A percentile compares a stretch with the other conserved stretches of the same genome.
Conservation (phyloP, 1,284 basidiomycete genomes). For the Microstroma glucosiphilum region DNA sequence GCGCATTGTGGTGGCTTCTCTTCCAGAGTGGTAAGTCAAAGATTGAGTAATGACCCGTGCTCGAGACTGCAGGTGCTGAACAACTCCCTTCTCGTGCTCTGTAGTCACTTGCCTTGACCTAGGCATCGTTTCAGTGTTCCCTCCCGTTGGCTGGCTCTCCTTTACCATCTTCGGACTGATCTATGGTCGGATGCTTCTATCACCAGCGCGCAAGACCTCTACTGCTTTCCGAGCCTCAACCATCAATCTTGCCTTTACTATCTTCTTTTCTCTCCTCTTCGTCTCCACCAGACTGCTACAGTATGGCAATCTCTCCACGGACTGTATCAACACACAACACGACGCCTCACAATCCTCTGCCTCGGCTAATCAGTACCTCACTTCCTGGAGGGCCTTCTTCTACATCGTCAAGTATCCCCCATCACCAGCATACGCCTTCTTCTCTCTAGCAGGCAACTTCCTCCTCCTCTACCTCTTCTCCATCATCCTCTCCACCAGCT, state of each 20-base stretch:
- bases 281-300: slow-evolving; percentile 27
- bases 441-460: slow-evolving; percentile 29
- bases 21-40: no score
- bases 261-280: slow-evolving; percentile 24
- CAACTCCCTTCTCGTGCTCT: background rate
- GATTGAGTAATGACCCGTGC: no score
- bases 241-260: slow-evolving; percentile 4
- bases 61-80: no score
- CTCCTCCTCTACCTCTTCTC: slow-evolving; percentile 26
- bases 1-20: no score
- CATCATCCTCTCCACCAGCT: slow-evolving; percentile 13
- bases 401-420: slow-evolving; percentile 39
- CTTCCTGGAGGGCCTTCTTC: slow-evolving; percentile 24
- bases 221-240: slow-evolving; percentile 4
- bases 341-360: slow-evolving; percentile 13
- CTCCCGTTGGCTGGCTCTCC: slow-evolving; percentile 33
- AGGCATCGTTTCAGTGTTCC: slow-evolving; percentile 31
- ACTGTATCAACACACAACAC: slow-evolving; percentile 22
- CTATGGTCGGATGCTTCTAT: slow-evolving; percentile 29
- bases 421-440: slow-evolving; percentile 26
- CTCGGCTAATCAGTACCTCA: slow-evolving; percentile 27
- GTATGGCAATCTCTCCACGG: slow-evolving; percentile 33
- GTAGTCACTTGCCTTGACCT: slow-evolving; percentile 5
- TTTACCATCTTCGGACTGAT: slow-evolving; percentile 35
- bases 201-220: background rate